phyloP scores from a whole-genome alignment of 805 yeast species.

The Saturnispora saitoi region DNA sequence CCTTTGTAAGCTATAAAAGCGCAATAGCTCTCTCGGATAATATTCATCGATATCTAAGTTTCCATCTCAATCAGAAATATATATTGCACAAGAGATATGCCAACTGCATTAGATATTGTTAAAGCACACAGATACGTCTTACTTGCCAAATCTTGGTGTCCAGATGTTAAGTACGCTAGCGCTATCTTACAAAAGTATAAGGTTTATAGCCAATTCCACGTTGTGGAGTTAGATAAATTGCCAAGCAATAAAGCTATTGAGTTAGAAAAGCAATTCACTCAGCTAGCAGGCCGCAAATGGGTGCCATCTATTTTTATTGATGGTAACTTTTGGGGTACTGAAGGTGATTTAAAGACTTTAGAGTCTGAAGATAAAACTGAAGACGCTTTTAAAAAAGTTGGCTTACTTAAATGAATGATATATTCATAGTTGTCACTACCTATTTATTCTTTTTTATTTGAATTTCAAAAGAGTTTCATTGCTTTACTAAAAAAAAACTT shows the following conservation, averaged over 20 bases:
- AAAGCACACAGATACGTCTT: constrained; percentile 40
- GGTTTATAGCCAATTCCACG: constrained; percentile 39
- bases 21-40: background rate
- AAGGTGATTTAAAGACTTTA: constrained; percentile 36
- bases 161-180: constrained; percentile 62
- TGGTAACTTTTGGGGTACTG: constrained; percentile 53
- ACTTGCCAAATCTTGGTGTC: constrained; percentile 70
- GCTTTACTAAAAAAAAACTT: too few species aligned
- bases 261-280: constrained; percentile 48
- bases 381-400: constrained; percentile 28
- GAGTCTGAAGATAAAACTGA: constrained; percentile 30
- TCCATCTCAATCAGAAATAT: background rate
- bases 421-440: too few species aligned
- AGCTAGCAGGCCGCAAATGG: constrained; percentile 52
- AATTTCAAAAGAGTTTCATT: too few species aligned
- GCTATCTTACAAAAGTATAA: constrained; percentile 45
- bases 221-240: constrained; percentile 56
- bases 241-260: constrained; percentile 41
- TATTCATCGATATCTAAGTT: too few species aligned
- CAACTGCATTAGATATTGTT: constrained; percentile 39
- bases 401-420: constrained; percentile 16
- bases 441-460: too few species aligned
- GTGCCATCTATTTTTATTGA: constrained; percentile 62
- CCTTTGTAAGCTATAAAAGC: background rate
- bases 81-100: constrained; percentile 9